Evolutionary conservation across 2,329 filamentous ascomycete genomes (phyloP).

Genomic region (Lachnellula willkommii): DNA sequence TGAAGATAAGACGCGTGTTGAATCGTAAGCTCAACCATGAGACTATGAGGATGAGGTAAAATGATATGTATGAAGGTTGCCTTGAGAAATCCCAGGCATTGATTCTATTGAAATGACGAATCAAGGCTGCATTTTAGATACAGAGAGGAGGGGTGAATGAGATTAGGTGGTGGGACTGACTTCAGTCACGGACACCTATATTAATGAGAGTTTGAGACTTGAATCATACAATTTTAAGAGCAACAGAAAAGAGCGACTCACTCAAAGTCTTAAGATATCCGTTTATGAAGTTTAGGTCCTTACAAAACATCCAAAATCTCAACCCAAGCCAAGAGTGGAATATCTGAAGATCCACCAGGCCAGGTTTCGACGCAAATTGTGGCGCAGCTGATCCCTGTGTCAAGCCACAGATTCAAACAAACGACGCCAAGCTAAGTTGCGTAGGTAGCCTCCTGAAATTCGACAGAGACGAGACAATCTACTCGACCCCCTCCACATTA

Average conservation of each 20-base stretch:
- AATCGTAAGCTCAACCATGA: slow-evolving; percentile 8
- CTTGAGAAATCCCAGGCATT: background rate
- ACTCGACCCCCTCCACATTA: slow-evolving; percentile 1
- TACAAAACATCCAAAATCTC: background rate
- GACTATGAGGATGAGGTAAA: background rate
- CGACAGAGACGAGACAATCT: slow-evolving; percentile 10
- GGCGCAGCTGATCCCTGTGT: slow-evolving; percentile 5
- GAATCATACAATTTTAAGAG: background rate
- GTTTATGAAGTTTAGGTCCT: too few species aligned
- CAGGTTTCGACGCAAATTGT: background rate
- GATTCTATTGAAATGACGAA: background rate
- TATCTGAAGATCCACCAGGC: background rate
- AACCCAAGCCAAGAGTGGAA: background rate
- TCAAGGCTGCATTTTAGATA: background rate
- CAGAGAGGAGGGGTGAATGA: background rate
- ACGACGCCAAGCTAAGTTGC: slow-evolving; percentile 8
- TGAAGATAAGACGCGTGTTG: slow-evolving; percentile 1
- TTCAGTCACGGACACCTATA: slow-evolving; percentile 3
- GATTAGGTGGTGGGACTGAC: background rate
- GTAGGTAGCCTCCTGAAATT: slow-evolving; percentile 15
- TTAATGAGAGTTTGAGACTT: background rate
- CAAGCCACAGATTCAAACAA: background rate
- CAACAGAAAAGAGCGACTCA: background rate
- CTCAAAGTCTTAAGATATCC: background rate
- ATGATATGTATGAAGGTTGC: background rate